These are phyloP conservation scores for Zoysia japonica DNA, from an alignment of 176 grass and related monocot genomes.

Conservation along the genomic window DNA sequence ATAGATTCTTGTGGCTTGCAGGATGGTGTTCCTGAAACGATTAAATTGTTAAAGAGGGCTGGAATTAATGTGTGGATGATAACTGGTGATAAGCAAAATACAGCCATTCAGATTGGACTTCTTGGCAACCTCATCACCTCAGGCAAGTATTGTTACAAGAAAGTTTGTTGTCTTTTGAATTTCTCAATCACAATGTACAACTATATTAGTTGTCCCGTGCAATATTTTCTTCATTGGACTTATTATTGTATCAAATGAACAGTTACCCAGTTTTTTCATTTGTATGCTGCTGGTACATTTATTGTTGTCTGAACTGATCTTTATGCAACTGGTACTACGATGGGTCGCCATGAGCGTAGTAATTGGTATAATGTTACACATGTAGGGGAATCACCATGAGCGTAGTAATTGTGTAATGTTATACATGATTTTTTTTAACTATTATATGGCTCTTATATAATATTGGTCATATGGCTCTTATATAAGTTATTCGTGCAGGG, in stretches of 20 bases:
- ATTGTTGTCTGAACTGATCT: background rate
- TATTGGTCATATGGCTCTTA: no score
- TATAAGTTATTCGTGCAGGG: no score
- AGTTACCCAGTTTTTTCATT: slow-evolving; percentile 1
- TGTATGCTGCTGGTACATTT: background rate
- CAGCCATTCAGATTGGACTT: slow-evolving; percentile 90
- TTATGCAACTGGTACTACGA: background rate
- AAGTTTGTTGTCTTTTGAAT: slow-evolving; percentile 3
- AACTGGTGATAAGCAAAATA: slow-evolving; percentile 92
- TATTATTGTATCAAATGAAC: slow-evolving; percentile 9
- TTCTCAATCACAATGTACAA: background rate
- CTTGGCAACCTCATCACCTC: slow-evolving; percentile 84
- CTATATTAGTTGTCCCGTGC: background rate
- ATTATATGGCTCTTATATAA: no score
- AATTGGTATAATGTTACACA: background rate
- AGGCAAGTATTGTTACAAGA: slow-evolving; percentile 47
- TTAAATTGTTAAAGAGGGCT: slow-evolving; percentile 78
- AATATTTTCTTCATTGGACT: slow-evolving; percentile 7
- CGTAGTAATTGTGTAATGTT: background rate
- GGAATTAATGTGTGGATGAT: slow-evolving; percentile 99
- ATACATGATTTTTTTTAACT: background rate
- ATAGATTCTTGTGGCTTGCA: slow-evolving; percentile 46
- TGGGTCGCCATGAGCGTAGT: background rate
- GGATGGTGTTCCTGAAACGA: slow-evolving; percentile 96
- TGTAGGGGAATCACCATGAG: background rate